Conservation (phyloP, 208 protist genomes). For the Blastocrithidia nonstop region DNA sequence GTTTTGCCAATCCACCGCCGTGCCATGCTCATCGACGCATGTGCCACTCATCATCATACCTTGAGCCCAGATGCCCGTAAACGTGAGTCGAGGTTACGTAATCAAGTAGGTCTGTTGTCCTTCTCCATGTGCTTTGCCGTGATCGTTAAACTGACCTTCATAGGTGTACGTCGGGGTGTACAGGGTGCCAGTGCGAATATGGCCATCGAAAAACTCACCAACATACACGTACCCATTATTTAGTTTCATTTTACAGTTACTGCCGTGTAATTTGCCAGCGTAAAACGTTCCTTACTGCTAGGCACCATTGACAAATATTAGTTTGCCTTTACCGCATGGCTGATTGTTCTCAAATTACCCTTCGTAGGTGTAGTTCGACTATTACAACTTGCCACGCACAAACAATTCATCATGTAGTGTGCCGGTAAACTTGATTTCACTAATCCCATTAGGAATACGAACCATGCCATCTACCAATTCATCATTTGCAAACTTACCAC, state of each 20-base stretch:
- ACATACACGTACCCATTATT: slow-evolving; percentile 83
- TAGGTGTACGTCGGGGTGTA: slow-evolving; percentile 85
- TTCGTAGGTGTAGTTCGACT: slow-evolving; percentile 74
- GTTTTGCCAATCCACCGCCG: slow-evolving; percentile 80
- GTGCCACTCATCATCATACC: slow-evolving; percentile 64
- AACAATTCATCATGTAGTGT: slow-evolving; percentile 70
- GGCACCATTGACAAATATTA: slow-evolving; percentile 62
- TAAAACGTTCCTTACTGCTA: slow-evolving; percentile 80
- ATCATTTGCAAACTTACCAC: slow-evolving; percentile 55
- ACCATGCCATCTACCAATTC: slow-evolving; percentile 74
- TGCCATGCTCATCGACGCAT: slow-evolving; percentile 75
- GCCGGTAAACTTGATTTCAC: slow-evolving; percentile 69
- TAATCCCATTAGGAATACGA: slow-evolving; percentile 72
- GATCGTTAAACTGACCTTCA: slow-evolving; percentile 81
- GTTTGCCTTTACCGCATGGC: slow-evolving; percentile 66
- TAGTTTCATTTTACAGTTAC: slow-evolving; percentile 76
- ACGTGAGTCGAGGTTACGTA: slow-evolving; percentile 66
- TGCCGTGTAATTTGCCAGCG: slow-evolving; percentile 75
- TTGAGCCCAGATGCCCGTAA: slow-evolving; percentile 78
- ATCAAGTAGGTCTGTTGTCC: slow-evolving; percentile 76
- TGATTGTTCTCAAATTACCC: slow-evolving; percentile 71
- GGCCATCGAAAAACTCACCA: slow-evolving; percentile 75
- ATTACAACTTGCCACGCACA: slow-evolving; percentile 52
- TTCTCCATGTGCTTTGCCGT: slow-evolving; percentile 75
- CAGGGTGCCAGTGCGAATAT: slow-evolving; percentile 59